Conservation (phyloP, 148 eudicot species). For the Nepenthes gracilis region DNA sequence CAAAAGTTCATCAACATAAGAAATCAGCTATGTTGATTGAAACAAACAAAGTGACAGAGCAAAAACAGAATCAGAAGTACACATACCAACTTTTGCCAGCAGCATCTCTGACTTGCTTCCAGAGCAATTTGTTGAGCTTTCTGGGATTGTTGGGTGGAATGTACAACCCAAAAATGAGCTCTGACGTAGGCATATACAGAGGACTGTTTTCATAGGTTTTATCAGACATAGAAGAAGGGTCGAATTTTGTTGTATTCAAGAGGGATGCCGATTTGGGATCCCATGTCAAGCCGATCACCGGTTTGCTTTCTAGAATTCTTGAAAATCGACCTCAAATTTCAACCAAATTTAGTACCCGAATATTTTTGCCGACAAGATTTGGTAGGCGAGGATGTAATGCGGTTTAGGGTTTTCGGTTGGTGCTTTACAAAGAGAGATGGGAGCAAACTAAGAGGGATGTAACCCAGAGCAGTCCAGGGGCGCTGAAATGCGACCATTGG, state of each 20-base stretch:
- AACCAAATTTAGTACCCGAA: no score
- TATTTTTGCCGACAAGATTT: no score
- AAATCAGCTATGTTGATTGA: no score
- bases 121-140: conserved; percentile 44
- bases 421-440: no score
- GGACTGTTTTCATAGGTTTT: conserved; percentile 10
- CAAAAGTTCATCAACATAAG: no score
- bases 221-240: conserved; percentile 3
- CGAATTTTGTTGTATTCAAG: conserved; percentile 3
- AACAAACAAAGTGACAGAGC: no score
- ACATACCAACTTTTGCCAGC: conserved; percentile 64
- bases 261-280: conserved; percentile 50
- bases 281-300: conserved; percentile 64
- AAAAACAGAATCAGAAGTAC: background rate
- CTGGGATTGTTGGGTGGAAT: conserved; percentile 79
- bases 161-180: conserved; percentile 75
- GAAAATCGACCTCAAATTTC: no score
- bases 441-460: no score
- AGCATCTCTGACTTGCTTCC: conserved; percentile 74
- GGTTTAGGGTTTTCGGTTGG: no score
- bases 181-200: conserved; percentile 33
- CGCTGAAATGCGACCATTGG: no score
- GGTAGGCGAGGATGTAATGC: no score
- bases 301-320: conserved; percentile 26
- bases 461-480: no score